Base-by-base conservation (phyloP, 148 eudicot genomes). In the Rhododendron kiyosumense region DNA sequence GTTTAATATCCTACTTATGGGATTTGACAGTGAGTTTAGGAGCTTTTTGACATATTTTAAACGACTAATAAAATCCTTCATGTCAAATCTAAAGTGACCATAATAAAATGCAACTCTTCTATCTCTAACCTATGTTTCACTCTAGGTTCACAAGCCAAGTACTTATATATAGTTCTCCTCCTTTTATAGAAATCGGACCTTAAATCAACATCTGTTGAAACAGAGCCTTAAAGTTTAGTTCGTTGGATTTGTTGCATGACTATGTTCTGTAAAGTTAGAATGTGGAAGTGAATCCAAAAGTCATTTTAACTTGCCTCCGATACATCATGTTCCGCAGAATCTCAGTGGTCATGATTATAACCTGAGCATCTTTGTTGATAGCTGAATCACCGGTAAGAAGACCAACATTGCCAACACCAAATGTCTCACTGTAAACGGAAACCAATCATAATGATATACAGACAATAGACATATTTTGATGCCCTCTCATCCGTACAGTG, bases 311-410 rank as follows among this genome's bases (percentile, higher is more conserved):
- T 67, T 87, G 94, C 99, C 98, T 97, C 87, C 91, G 95, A 85
- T 97, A 97, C 84, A 97, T 46, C 99, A 97, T 97, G 88, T 97
- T 97, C 82, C 99, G 96, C 85, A 97, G 88, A 87, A 97, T 95
- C 90, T 97, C 99, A 5, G 99, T 97, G 11, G 99, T 97, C 99
- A 97, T 97, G 74, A 97, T 94, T 92, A 95, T 74, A 88, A 97
- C 92, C 86, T 88, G 98, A 87, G 98, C 99, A 92, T 97, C 99
- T 89, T 91, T 94, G 88, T 97, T 97, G 84, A 97, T 87, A 22
- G 96, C 95, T 80, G 99, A 95, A 91, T 97, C 99, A 84, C 99
- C 99, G 2, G 99, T 97, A 85, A 97, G 91, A 87, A 97, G 99
- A 83, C 99, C 99, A 87, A 97, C 98, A 89, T 93, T 94, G 87